Conservation (phyloP, 257 asterid species). For the Solanum medicagineum region DNA sequence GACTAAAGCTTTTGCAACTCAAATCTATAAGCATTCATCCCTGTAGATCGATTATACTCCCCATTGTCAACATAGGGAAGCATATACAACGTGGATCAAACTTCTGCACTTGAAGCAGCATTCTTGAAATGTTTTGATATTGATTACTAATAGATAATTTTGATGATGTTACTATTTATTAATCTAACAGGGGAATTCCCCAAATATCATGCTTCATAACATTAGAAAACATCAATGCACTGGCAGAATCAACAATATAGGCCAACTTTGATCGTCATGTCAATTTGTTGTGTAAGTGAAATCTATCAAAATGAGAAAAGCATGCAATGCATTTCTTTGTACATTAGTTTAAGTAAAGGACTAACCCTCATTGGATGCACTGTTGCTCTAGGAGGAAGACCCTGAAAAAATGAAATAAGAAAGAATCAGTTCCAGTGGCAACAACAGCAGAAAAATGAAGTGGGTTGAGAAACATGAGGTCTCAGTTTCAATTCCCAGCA, state of each 20-base stretch:
- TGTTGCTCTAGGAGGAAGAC: conserved; percentile 94
- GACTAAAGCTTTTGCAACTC: neutral
- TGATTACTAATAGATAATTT: neutral
- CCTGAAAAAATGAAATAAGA: conserved; percentile 36
- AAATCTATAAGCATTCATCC: neutral
- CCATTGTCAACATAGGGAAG: neutral
- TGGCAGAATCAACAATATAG: neutral
- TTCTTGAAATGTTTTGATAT: neutral
- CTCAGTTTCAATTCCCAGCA: neutral
- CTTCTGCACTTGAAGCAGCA: neutral
- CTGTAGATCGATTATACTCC: neutral
- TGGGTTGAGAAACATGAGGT: neutral
- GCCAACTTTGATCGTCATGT: neutral
- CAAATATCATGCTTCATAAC: neutral
- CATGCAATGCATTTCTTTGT: neutral
- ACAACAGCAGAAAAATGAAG: neutral
- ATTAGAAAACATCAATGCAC: neutral
- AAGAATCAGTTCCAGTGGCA: neutral
- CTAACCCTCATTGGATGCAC: conserved; percentile 99
- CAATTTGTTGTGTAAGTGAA: neutral
- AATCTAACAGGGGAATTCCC: neutral
- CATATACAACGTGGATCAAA: neutral
- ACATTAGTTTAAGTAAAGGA: conserved; percentile 5
- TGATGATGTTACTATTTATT: neutral
- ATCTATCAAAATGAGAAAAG: neutral